Evolutionary conservation across 352 stramenopile species (phyloP), one percentile per base, ranked within the genome.

Genomic region (Phytophthora rubi): DNA sequence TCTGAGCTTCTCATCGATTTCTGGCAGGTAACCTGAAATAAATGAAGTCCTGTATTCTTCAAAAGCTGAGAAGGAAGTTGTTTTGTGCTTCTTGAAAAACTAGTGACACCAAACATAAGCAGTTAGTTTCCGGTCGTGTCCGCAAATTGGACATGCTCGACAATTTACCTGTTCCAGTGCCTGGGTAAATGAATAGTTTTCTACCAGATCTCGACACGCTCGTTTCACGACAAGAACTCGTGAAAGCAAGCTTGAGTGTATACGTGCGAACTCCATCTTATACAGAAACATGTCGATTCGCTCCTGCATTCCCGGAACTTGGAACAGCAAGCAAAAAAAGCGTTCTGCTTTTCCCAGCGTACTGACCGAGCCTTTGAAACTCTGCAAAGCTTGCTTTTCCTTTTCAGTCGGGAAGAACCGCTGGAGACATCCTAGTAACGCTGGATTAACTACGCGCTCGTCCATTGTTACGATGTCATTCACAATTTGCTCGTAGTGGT

Each of bases 221-320:
- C 82, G 81, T 58, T 89, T 90, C 2, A 91, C 77, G 6, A 87
- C 52, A 49, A 89, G 73, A 39, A 93, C 79, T 33, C 77, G 79
- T 0, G 66, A 64, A 15, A 88, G 68, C 18, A 90, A 59, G 8
- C 59, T 83, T 12, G 71, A 75, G 26, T 86, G 77, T 16, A 45
- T 83, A 1, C 77, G 73, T 15, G 47, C 39, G 51, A 93, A 93
- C 71, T 89, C 82, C 42, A 93, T 78, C 62, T 92, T 93, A 70
- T 89, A 93, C 32, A 92, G 61, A 16, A 93, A 91, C 68, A 85
- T 89, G 28, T 93, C 82, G 52, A 93, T 91, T 16, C 83, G 79
- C 37, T 82, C 69, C 16, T 83, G 72, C 65, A 92, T 84, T 7
- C 79, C 65, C 6, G 82, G 71, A 8, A 93, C 75, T 73, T 85